A percentile compares a stretch with the other conserved stretches of the same genome.
Conservation (phyloP, 1,284 basidiomycete species). For the Spongiforma sp. region DNA sequence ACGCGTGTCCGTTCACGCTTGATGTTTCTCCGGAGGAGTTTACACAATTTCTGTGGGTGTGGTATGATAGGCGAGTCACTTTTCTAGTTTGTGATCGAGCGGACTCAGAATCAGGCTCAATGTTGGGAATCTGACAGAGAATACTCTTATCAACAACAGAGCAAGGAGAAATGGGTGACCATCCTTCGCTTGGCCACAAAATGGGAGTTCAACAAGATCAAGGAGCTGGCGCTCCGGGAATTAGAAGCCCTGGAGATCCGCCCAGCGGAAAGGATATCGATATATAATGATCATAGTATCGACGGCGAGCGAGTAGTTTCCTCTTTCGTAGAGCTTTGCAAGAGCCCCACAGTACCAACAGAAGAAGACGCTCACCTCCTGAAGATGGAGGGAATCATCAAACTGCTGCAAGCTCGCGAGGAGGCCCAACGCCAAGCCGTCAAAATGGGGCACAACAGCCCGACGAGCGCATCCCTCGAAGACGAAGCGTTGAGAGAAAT, state of each 20-base stretch:
- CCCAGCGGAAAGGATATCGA: constrained; percentile 43
- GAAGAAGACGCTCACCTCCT: constrained; percentile 59
- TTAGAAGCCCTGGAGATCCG: constrained; percentile 39
- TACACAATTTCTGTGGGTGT: constrained; percentile 67
- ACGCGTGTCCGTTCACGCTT: constrained; percentile 52
- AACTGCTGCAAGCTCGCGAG: constrained; percentile 64
- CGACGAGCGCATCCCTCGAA: constrained; percentile 43
- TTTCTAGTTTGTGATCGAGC: too few relatives aligned
- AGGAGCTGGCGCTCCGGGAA: constrained; percentile 28
- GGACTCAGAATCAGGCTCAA: too few relatives aligned
- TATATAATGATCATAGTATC: constrained; percentile 43
- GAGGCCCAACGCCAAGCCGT: constrained; percentile 48
- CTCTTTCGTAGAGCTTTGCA: constrained; percentile 42
- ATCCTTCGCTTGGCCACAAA: constrained; percentile 36
- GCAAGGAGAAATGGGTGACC: constrained; percentile 29
- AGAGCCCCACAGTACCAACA: constrained; percentile 53
- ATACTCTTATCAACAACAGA: constrained; percentile 27
- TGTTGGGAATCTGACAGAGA: constrained; percentile 16
- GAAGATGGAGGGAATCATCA: constrained; percentile 61
- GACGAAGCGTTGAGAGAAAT: constrained; percentile 44
- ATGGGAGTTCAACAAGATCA: constrained; percentile 35
- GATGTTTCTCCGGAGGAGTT: constrained; percentile 56
- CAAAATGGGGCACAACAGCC: constrained; percentile 45
- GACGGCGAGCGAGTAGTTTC: constrained; percentile 39
- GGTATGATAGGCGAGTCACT: constrained; percentile 66